phyloP scores from a whole-genome alignment of 306 rosid genomes.

The Trichosanthes truncata region DNA sequence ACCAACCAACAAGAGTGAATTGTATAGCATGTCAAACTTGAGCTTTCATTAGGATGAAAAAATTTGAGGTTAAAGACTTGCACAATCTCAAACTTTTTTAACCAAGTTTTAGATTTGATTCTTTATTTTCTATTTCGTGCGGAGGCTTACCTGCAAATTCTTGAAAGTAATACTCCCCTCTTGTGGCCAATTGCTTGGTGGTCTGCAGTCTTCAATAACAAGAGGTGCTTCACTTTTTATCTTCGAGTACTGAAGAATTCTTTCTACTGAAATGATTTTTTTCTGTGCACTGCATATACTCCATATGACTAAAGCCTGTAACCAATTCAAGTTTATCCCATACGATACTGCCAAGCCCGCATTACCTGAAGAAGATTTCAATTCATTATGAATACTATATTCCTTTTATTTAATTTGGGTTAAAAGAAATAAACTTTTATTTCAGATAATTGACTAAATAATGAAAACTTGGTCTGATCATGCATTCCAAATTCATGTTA shows the following conservation, averaged over 20 bases:
- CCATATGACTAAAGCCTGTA: constrained; percentile 93
- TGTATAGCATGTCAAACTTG: background rate
- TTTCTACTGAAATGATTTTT: constrained; percentile 94
- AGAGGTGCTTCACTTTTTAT: constrained; percentile 74
- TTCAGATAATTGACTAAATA: background rate
- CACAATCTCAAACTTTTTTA: background rate
- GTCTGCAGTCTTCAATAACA: constrained; percentile 52
- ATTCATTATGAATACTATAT: constrained; percentile 6
- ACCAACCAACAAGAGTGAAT: background rate
- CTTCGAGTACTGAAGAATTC: constrained; percentile 72
- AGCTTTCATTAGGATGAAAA: background rate
- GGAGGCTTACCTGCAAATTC: constrained; percentile 49
- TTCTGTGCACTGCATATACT: constrained; percentile 88
- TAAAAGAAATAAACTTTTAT: background rate
- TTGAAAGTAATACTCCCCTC: constrained; percentile 64
- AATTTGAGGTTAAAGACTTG: background rate
- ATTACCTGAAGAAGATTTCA: constrained; percentile 47
- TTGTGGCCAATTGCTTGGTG: constrained; percentile 82
- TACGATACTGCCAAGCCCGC: constrained; percentile 95
- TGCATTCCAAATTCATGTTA: background rate
- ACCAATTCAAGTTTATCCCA: constrained; percentile 78
- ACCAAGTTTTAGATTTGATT: background rate
- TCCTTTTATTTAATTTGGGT: background rate
- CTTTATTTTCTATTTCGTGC: background rate
- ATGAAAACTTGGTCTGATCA: background rate